Evolutionary conservation across 2,329 filamentous ascomycete genomes (phyloP).

Genomic region (Aspergillus sp.): DNA sequence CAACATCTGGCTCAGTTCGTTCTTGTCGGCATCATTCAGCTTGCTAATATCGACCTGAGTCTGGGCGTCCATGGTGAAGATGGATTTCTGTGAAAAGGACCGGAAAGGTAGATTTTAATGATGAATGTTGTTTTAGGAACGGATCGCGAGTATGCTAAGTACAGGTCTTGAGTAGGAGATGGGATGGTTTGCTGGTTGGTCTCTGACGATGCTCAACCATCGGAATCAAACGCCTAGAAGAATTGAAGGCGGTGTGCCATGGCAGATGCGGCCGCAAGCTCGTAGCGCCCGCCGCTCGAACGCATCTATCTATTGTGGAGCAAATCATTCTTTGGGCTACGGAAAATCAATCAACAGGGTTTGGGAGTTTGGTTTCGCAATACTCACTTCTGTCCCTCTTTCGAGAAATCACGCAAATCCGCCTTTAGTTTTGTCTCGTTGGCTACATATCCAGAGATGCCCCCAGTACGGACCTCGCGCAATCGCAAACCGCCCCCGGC

Average conservation of each 20-base stretch:
- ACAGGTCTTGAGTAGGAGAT: background rate
- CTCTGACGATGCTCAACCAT: background rate
- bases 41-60: slow-evolving; percentile 65
- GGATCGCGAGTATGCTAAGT: background rate
- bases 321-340: background rate
- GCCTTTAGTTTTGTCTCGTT: slow-evolving; percentile 4
- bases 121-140: too few species aligned
- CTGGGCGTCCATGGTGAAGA: slow-evolving; percentile 38
- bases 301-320: background rate
- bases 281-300: background rate
- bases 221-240: background rate
- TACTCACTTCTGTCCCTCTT: background rate
- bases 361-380: background rate
- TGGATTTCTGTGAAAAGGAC: background rate
- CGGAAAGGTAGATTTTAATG: background rate
- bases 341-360: background rate
- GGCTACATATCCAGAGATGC: slow-evolving; percentile 50
- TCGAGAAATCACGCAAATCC: background rate
- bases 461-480: slow-evolving; percentile 60
- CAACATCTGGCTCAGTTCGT: slow-evolving; percentile 84
- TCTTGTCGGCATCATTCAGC: slow-evolving; percentile 79
- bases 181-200: background rate
- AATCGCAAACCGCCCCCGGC: slow-evolving; percentile 66
- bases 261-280: slow-evolving; percentile 9
- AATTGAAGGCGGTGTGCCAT: slow-evolving; percentile 11